These are phyloP conservation scores for Butyriboletus pseudospeciosus DNA, from an alignment of 1,284 basidiomycete genomes.

Conservation along the genomic window DNA sequence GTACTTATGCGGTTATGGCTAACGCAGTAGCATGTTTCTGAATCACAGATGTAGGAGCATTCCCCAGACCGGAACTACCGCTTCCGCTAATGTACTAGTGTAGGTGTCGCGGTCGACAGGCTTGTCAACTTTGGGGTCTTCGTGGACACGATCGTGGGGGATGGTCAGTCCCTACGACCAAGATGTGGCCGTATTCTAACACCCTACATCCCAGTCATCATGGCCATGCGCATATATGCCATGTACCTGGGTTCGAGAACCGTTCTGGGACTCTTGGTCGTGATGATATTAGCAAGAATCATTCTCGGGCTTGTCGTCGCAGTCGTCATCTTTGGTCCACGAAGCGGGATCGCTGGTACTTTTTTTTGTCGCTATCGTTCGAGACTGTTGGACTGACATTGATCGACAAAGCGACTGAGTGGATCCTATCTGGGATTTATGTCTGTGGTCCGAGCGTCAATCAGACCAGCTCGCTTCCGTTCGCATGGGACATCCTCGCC, in stretches of 20 bases:
- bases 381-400: not conserved
- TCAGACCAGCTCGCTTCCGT: slow-evolving; percentile 1
- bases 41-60: slow-evolving; percentile 13
- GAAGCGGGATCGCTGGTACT: slow-evolving; percentile 16
- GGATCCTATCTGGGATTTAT: slow-evolving; percentile 15
- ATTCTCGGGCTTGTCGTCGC: slow-evolving; percentile 9
- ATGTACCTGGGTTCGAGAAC: slow-evolving; percentile 19
- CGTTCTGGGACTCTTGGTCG: slow-evolving; percentile 7
- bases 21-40: not conserved
- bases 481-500: slow-evolving; percentile 15
- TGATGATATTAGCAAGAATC: slow-evolving; percentile 4
- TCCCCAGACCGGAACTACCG: not conserved
- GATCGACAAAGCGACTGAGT: slow-evolving; percentile 10
- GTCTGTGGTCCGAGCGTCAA: slow-evolving; percentile 9
- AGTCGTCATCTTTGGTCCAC: slow-evolving; percentile 14
- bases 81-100: not conserved
- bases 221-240: slow-evolving; percentile 18
- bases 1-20: not conserved
- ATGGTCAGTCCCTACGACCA: slow-evolving; percentile 2
- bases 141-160: slow-evolving; percentile 6
- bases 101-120: slow-evolving; percentile 11
- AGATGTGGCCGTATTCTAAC: not conserved
- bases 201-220: slow-evolving; percentile 7
- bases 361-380: too few relatives aligned
- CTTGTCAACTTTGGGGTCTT: slow-evolving; percentile 16